These are phyloP conservation scores for Salix viminalis DNA, from an alignment of 345 rosid genomes.

Conservation along the genomic window DNA sequence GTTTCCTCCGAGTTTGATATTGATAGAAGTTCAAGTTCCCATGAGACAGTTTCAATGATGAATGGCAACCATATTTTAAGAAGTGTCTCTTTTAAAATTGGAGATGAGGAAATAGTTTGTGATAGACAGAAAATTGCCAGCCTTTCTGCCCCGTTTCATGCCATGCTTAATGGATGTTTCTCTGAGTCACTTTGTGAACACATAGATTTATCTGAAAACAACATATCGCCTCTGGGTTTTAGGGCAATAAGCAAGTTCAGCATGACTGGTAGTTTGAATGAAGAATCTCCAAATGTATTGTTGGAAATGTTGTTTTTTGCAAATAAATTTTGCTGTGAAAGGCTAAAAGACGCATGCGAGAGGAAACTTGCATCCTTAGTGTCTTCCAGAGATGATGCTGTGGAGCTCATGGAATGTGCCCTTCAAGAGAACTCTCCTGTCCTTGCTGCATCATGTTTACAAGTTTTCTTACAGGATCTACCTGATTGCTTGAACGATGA, in stretches of 20 bases:
- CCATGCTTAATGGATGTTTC: conserved; percentile 90
- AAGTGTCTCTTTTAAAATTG: conserved; percentile 62
- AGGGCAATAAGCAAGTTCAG: conserved; percentile 66
- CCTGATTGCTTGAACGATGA: conserved; percentile 77
- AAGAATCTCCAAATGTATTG: conserved; percentile 55
- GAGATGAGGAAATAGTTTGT: conserved; percentile 70
- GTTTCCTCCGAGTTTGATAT: conserved; percentile 49
- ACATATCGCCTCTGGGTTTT: conserved; percentile 68
- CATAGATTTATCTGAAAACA: conserved; percentile 84
- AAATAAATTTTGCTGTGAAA: conserved; percentile 92
- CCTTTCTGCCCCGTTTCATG: conserved; percentile 81
- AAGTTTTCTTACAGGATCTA: conserved; percentile 62
- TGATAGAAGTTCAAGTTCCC: conserved; percentile 29
- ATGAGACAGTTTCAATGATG: conserved; percentile 28
- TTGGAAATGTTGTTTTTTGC: conserved; percentile 81
- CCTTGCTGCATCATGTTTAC: conserved; percentile 87
- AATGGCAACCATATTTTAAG: conserved; percentile 27
- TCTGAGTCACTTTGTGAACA: conserved; percentile 71
- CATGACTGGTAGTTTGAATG: conserved; percentile 46
- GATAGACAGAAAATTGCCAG: conserved; percentile 71
- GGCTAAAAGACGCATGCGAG: conserved; percentile 78
- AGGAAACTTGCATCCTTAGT: conserved; percentile 74
- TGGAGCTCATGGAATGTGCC: conserved; percentile 90
- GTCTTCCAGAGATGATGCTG: conserved; percentile 66
- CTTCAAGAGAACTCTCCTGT: conserved; percentile 70